These are phyloP conservation scores for Tuber calosporum DNA, from an alignment of 495 filamentous ascomycete genomes.

Conservation along the genomic window DNA sequence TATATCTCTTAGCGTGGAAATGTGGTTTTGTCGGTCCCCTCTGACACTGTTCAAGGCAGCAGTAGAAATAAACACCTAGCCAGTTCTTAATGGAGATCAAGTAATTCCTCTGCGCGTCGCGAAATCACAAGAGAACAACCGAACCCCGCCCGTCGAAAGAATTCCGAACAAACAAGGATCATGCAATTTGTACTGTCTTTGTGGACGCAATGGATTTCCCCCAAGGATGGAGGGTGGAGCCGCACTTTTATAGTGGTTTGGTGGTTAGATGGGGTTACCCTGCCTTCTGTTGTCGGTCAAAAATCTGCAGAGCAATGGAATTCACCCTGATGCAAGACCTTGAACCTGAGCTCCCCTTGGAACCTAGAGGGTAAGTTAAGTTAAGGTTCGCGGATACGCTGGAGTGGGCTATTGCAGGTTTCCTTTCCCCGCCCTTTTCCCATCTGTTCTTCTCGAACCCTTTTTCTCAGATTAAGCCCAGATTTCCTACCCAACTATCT, in stretches of 20 bases:
- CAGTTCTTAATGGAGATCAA: conserved; percentile 39
- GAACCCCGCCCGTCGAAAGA: conserved; percentile 26
- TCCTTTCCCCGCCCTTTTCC: not conserved
- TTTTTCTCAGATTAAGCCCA: not conserved
- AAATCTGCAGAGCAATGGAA: not conserved
- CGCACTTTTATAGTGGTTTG: conserved; percentile 7
- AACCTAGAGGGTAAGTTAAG: not conserved
- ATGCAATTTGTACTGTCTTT: conserved; percentile 25
- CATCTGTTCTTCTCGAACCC: not conserved
- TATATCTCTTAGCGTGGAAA: not conserved
- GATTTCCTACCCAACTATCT: not conserved
- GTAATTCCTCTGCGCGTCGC: conserved; percentile 26
- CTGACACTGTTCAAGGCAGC: conserved; percentile 38
- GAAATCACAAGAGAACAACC: conserved; percentile 36
- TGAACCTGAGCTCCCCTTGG: not conserved
- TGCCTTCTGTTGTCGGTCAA: not conserved
- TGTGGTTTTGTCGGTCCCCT: conserved; percentile 23
- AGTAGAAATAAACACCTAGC: conserved; percentile 23
- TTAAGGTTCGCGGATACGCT: not conserved
- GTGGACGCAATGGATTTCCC: conserved; percentile 20
- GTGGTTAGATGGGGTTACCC: conserved; percentile 13
- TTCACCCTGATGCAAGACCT: not conserved
- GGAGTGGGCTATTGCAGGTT: not conserved
- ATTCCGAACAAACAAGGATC: conserved; percentile 17
- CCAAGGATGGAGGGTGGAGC: not conserved